Conservation (phyloP, 208 protist genomes). For the Leishmania braziliensis region DNA sequence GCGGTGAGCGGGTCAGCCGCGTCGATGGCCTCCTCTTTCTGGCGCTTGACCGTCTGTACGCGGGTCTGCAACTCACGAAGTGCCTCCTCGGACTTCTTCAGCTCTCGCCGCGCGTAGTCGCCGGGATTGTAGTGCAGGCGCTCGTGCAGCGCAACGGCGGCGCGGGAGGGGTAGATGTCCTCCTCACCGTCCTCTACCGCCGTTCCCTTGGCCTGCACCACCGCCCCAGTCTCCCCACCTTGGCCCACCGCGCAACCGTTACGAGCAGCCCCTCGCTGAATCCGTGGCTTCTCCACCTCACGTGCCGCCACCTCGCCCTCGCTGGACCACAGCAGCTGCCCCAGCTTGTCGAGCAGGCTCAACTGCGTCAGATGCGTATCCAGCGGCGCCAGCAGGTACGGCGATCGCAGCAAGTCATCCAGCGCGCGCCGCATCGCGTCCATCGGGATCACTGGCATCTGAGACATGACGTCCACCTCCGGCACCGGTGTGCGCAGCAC, state of each 20-base stretch:
- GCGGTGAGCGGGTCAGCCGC: slow-evolving; percentile 51
- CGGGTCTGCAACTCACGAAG: slow-evolving; percentile 65
- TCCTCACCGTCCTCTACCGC: slow-evolving; percentile 6
- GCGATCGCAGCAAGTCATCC: slow-evolving; percentile 63
- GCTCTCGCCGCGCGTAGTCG: slow-evolving; percentile 63
- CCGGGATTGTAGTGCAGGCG: slow-evolving; percentile 69
- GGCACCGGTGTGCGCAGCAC: slow-evolving; percentile 35
- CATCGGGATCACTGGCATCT: slow-evolving; percentile 38
- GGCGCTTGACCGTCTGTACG: slow-evolving; percentile 46
- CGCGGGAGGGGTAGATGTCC: slow-evolving; percentile 46
- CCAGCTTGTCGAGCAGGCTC: slow-evolving; percentile 46
- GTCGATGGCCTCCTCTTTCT: slow-evolving; percentile 75
- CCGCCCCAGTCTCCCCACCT: not conserved
- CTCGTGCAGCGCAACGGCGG: slow-evolving; percentile 76
- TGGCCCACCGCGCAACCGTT: not conserved
- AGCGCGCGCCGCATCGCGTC: slow-evolving; percentile 63
- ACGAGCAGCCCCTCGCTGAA: not conserved
- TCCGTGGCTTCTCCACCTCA: not conserved
- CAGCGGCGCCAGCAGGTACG: slow-evolving; percentile 63
- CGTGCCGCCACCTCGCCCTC: slow-evolving; percentile 17
- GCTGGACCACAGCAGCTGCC: slow-evolving; percentile 10
- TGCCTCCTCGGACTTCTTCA: slow-evolving; percentile 61
- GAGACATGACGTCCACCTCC: slow-evolving; percentile 38
- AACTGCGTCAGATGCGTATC: slow-evolving; percentile 54
- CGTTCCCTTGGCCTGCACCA: not conserved